phyloP scores from a whole-genome alignment of 345 rosid genomes.

The Anacardium occidentale region DNA sequence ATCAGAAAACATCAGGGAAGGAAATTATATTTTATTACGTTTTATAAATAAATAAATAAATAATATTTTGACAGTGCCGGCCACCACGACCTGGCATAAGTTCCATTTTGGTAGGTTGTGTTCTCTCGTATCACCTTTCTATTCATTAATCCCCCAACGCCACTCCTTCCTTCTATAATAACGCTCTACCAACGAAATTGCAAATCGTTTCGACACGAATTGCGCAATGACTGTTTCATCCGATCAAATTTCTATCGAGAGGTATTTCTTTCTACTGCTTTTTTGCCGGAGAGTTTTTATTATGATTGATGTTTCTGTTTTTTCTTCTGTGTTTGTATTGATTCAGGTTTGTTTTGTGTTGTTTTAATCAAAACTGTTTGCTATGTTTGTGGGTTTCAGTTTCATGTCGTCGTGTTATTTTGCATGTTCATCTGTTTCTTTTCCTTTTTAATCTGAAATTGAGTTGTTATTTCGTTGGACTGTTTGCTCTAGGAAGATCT shows the following conservation, averaged over 20 bases:
- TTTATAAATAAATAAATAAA: no score
- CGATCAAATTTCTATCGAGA: constrained; percentile 11
- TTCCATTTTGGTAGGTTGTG: background rate
- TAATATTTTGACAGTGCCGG: no score
- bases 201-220: background rate
- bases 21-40: no score
- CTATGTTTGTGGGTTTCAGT: background rate
- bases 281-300: background rate
- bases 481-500: background rate
- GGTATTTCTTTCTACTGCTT: constrained; percentile 8
- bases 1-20: no score
- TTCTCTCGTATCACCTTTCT: background rate
- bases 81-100: background rate
- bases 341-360: background rate
- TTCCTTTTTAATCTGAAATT: background rate
- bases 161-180: background rate
- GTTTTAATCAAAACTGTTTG: background rate
- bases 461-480: background rate
- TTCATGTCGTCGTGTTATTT: background rate
- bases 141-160: background rate
- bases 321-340: background rate
- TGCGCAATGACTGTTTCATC: constrained; percentile 12
- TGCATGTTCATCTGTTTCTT: background rate
- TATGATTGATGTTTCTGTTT: background rate
- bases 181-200: background rate